Evolutionary conservation across 768 basidiomycete genomes (phyloP).

Genomic region (Daedaleopsis sinensis): DNA sequence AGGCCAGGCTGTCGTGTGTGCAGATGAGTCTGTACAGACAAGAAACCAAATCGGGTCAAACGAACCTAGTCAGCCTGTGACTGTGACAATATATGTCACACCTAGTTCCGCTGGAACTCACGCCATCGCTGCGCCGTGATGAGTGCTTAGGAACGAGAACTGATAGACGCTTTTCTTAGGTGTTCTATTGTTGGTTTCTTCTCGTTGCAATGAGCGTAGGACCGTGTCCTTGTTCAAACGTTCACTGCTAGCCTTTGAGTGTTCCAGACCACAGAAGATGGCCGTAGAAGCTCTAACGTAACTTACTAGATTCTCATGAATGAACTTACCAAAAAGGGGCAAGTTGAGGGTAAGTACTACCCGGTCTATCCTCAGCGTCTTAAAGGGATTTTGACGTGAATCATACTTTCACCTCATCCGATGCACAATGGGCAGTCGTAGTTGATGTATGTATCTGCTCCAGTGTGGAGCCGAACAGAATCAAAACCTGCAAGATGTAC

Average conservation of each 20-base stretch:
- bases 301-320: neutral
- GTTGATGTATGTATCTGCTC: neutral
- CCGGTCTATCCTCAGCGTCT: too few species aligned
- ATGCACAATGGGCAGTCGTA: too few species aligned
- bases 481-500: too few species aligned
- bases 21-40: constrained; percentile 32
- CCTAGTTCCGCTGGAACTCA: constrained; percentile 22
- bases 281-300: neutral
- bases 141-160: neutral
- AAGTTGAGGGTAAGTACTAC: too few species aligned
- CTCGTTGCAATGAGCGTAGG: too few species aligned
- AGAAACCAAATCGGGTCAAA: constrained; percentile 36
- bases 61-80: constrained; percentile 34
- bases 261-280: neutral
- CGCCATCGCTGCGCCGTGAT: constrained; percentile 12
- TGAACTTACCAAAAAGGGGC: constrained; percentile 1
- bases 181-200: neutral
- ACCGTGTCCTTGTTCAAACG: neutral
- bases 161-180: neutral
- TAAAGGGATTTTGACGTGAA: too few species aligned
- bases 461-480: too few species aligned
- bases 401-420: too few species aligned
- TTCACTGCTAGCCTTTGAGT: neutral
- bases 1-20: constrained; percentile 6
- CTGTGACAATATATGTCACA: constrained; percentile 24